Conservation (phyloP, 306 rosid genomes). For the Alnus glutinosa region DNA sequence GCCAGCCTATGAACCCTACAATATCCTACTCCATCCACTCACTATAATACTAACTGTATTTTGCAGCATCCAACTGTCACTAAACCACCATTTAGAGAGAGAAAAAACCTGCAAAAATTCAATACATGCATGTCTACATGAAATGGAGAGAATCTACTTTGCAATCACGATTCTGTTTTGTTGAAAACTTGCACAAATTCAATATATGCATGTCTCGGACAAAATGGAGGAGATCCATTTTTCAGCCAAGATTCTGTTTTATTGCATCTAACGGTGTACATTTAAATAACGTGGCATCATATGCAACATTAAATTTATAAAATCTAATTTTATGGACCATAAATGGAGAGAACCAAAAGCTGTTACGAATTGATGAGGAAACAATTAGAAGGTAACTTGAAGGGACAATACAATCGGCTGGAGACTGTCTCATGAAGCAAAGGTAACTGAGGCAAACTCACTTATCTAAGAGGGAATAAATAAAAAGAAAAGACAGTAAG, state of each 20-base stretch:
- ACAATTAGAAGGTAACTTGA: conserved; percentile 15
- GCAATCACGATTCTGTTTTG: too few relatives aligned
- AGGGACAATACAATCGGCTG: background rate
- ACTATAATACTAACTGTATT: conserved; percentile 13
- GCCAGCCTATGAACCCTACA: background rate
- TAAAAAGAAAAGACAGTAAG: conserved; percentile 7
- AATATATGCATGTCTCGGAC: too few relatives aligned
- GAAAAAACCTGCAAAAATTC: background rate
- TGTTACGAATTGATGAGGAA: background rate
- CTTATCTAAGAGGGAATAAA: background rate
- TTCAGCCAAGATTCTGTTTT: too few relatives aligned
- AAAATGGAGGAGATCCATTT: too few relatives aligned
- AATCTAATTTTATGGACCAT: too few relatives aligned
- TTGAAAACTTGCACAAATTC: too few relatives aligned
- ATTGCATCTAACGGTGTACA: too few relatives aligned
- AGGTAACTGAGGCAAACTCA: background rate
- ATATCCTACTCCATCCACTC: conserved; percentile 26
- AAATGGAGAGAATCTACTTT: too few relatives aligned
- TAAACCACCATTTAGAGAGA: background rate
- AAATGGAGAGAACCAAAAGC: too few relatives aligned
- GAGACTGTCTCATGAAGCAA: background rate
- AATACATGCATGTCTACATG: background rate
- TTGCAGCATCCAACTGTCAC: conserved; percentile 26
- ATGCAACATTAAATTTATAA: too few relatives aligned
- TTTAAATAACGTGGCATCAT: too few relatives aligned